A percentile compares a stretch with the other conserved stretches of the same genome.
phyloP scores from a whole-genome alignment of 805 yeast genomes.

The Teunomyces barrocoloradensis region DNA sequence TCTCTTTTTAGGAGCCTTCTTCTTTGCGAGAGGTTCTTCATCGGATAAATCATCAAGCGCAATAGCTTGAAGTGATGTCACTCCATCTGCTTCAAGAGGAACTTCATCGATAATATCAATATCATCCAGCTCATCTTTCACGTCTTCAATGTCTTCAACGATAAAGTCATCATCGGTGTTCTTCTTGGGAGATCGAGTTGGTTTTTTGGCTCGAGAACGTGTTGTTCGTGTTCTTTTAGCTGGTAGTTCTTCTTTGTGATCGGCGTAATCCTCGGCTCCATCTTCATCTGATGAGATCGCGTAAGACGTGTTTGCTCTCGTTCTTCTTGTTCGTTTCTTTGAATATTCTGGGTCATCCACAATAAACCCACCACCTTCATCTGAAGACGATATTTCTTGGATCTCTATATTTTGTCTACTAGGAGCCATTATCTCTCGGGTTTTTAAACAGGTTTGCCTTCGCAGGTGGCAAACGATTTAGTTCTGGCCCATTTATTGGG shows the following conservation, averaged over 20 bases:
- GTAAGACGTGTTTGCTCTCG: constrained; percentile 16
- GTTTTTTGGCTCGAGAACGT: constrained; percentile 7
- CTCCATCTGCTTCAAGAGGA: constrained; percentile 5
- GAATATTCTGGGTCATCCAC: constrained; percentile 34
- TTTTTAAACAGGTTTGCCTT: neutral
- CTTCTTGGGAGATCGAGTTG: neutral
- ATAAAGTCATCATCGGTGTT: constrained; percentile 16
- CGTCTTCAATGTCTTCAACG: constrained; percentile 22
- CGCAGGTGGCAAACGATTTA: neutral
- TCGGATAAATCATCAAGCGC: constrained; percentile 22
- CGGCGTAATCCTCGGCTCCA: constrained; percentile 6
- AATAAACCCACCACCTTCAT: constrained; percentile 40
- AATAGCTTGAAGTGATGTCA: constrained; percentile 14
- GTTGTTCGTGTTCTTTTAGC: constrained; percentile 10
- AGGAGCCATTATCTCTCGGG: neutral
- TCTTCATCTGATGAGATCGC: constrained; percentile 25
- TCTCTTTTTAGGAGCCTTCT: constrained; percentile 16
- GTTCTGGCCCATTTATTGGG: no score
- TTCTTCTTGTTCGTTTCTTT: constrained; percentile 13
- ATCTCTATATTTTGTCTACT: neutral
- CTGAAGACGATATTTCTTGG: neutral
- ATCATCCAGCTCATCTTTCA: constrained; percentile 41
- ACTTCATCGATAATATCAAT: constrained; percentile 22
- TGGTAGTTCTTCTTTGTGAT: constrained; percentile 8
- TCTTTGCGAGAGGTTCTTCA: constrained; percentile 16